Base-by-base conservation (phyloP, 352 stramenopile species). In the Phytophthora tentaculata region DNA sequence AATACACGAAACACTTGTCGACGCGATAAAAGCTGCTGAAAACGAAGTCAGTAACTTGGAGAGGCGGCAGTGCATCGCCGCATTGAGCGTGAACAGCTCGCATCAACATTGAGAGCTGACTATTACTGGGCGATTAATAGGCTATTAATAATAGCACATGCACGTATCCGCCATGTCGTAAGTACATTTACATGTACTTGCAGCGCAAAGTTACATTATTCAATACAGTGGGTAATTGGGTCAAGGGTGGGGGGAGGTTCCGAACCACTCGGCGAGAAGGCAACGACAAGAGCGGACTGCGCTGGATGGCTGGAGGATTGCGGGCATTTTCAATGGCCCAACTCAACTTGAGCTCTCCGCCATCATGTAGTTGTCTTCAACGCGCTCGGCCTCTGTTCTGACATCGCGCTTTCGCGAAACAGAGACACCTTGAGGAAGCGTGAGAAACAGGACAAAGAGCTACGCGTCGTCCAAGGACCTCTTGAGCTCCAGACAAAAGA, bases 311-410 rank as follows among this genome's bases (percentile, higher is more conserved):
- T 41, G n/a, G 41, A 24, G 2, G 41, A 23, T 48, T 50, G 20
- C 35, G 20, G 41, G 16, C 19, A 39, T 58, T n/a, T 44, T 43
- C 24, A 17, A 23, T 56, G 26, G 26, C 28, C 8, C 19, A 60
- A 26, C 20, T 60, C 24, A 62, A 58, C 16, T 54, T 62, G 56
- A 54, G 35, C 58, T 3, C 9, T 26, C 7, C 45, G 64, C 39
- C 44, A 60, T 68, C 64, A 68, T 58, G 45, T 32, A 64, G 51
- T 72, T 63, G 64, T 68, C 52, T 61, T 68, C 44, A 63, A 59
- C 24, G 44, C 22, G 53, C 2, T 20, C 61, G 35, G 44, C 12
- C 54, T 67, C 29, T 62, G 56, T 56, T 17, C 55, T 59, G 24
- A n/a, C 44, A 39, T 64, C 37, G 45, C 59, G 57, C 17, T 26